These are phyloP conservation scores for Trichocomaceae sp. DNA, from an alignment of 2,329 filamentous ascomycete species.

Conservation along the genomic window DNA sequence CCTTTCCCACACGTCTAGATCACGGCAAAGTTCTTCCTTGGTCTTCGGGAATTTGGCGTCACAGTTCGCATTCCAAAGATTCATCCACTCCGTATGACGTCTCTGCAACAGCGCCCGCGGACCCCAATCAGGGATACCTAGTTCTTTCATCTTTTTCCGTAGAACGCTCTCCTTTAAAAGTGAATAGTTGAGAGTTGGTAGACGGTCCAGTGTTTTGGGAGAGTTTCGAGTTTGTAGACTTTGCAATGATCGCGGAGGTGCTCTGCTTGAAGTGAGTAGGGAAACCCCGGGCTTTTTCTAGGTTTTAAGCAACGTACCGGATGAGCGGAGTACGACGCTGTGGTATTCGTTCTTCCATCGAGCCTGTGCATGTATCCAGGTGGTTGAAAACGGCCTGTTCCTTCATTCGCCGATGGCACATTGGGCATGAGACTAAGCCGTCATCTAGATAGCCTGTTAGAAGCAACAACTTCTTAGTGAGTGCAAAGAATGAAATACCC, in stretches of 20 bases:
- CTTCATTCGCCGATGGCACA: constrained; percentile 76
- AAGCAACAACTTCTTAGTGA: constrained; percentile 13
- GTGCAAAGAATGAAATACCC: constrained; percentile 19
- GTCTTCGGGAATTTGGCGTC: constrained; percentile 69
- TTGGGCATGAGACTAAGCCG: constrained; percentile 74
- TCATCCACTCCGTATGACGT: constrained; percentile 88
- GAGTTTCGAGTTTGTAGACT: not conserved
- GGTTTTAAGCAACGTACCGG: constrained; percentile 20
- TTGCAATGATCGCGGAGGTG: constrained; percentile 1
- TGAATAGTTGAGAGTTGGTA: constrained; percentile 79
- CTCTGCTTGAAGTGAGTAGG: constrained; percentile 16
- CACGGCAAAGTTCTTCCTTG: constrained; percentile 65
- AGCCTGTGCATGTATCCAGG: constrained; percentile 58
- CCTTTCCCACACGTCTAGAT: constrained; percentile 80
- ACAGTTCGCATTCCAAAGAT: constrained; percentile 94
- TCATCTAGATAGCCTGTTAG: constrained; percentile 48
- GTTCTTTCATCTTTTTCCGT: constrained; percentile 71
- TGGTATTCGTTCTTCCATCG: constrained; percentile 14
- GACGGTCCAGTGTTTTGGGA: constrained; percentile 49
- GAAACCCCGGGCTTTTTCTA: not conserved
- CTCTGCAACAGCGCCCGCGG: constrained; percentile 63
- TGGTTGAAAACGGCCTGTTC: constrained; percentile 70
- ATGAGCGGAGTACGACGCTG: constrained; percentile 14
- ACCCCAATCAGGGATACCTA: constrained; percentile 69
- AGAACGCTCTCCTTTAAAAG: constrained; percentile 74